Conservation (phyloP, 2,329 filamentous ascomycete species). For the Alternaria brassicicola region DNA sequence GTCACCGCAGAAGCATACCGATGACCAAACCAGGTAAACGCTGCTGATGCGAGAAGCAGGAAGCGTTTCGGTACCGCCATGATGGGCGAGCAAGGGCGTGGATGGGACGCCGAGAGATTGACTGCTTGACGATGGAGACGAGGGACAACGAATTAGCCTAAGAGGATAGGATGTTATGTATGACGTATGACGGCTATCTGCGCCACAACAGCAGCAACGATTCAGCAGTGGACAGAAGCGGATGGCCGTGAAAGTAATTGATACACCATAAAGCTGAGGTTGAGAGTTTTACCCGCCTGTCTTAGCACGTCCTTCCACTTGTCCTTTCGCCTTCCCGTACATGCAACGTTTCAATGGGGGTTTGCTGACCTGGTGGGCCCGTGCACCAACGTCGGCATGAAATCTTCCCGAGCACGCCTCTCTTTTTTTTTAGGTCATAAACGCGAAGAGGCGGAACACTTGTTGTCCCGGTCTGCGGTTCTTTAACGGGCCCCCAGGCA, state of each 20-base stretch:
- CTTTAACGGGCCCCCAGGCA: not conserved
- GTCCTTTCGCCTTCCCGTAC: conserved; percentile 6
- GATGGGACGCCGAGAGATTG: not conserved
- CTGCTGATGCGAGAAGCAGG: conserved; percentile 31
- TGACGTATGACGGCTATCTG: not conserved
- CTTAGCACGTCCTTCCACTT: not conserved
- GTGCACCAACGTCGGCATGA: not conserved
- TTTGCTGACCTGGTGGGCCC: not conserved
- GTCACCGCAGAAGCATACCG: conserved; percentile 43
- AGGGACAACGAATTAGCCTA: not conserved
- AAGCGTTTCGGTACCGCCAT: conserved; percentile 41
- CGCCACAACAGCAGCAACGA: not conserved
- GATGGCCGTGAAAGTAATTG: not conserved
- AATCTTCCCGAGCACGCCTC: not conserved
- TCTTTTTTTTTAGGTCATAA: not conserved
- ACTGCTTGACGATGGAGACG: not conserved
- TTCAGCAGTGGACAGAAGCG: too few species aligned
- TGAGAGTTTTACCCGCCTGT: not conserved
- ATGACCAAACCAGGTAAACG: conserved; percentile 37
- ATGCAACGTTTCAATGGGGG: conserved; percentile 17
- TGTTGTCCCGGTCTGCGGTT: conserved; percentile 1
- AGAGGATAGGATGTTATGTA: not conserved
- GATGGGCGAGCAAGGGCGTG: not conserved
- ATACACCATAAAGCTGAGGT: not conserved
- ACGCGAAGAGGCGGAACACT: conserved; percentile 2